These are phyloP conservation scores for Didymella lethalis DNA, from an alignment of 2,329 filamentous ascomycete species.

Conservation along the genomic window DNA sequence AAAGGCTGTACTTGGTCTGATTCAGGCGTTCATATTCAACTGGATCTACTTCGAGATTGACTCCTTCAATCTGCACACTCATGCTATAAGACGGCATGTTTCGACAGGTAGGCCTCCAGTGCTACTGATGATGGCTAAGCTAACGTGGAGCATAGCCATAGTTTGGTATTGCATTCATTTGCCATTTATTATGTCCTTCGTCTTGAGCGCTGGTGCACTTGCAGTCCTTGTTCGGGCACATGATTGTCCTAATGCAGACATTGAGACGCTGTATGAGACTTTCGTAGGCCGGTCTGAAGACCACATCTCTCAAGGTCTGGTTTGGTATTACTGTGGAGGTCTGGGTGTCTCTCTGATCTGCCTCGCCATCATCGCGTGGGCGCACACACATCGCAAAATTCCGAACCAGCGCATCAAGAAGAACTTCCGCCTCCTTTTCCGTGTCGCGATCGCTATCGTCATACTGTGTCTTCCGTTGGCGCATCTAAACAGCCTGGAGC, in stretches of 20 bases:
- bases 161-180: conserved; percentile 66
- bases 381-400: conserved; percentile 64
- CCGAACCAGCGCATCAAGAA: conserved; percentile 60
- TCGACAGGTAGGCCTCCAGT: conserved; percentile 49
- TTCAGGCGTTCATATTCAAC: conserved; percentile 67
- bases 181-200: conserved; percentile 69
- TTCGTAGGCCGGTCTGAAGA: conserved; percentile 61
- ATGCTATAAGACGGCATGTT: conserved; percentile 66
- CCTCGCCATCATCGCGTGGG: conserved; percentile 64
- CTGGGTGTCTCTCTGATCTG: conserved; percentile 63
- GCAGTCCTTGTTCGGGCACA: conserved; percentile 66
- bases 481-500: conserved; percentile 47
- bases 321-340: conserved; percentile 71
- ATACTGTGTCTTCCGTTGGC: conserved; percentile 65
- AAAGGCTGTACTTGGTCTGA: conserved; percentile 66
- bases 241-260: conserved; percentile 60
- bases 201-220: conserved; percentile 66
- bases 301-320: conserved; percentile 62
- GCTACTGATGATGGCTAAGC: not conserved
- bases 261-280: conserved; percentile 58
- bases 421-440: conserved; percentile 60
- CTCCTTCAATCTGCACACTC: conserved; percentile 62
- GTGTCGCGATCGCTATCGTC: conserved; percentile 59
- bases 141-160: conserved; percentile 51
- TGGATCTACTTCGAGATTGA: conserved; percentile 73